These are phyloP conservation scores for Emiliania huxleyi DNA, from an alignment of 78 protist genomes.

Conservation along the genomic window DNA sequence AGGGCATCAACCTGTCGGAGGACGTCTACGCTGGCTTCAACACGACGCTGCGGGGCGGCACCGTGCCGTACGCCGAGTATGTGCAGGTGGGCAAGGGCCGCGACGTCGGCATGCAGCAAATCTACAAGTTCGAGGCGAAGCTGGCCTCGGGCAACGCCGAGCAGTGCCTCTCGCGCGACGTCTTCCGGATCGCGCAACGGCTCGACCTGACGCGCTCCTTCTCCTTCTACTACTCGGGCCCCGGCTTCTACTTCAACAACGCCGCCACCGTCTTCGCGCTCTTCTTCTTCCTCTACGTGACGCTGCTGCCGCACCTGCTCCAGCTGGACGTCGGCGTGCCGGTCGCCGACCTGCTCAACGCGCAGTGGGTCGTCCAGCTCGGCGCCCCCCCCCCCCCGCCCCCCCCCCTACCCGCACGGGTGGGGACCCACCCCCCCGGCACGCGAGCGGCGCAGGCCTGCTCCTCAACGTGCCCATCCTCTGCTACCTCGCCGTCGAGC, in stretches of 20 bases:
- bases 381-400: too few relatives aligned
- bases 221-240: constrained; percentile 14
- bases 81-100: constrained; percentile 42
- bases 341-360: neutral
- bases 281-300: neutral
- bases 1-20: constrained; percentile 46
- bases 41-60: constrained; percentile 30
- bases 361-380: constrained; percentile 2
- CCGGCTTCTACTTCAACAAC: constrained; percentile 5
- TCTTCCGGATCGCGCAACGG: neutral
- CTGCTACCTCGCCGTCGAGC: constrained; percentile 38
- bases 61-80: neutral
- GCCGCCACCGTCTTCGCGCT: neutral
- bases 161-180: constrained; percentile 40
- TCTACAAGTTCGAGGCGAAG: constrained; percentile 48
- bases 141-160: constrained; percentile 31
- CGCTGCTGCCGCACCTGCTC: neutral
- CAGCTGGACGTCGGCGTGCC: neutral
- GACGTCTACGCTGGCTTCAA: constrained; percentile 50
- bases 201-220: neutral
- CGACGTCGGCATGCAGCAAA: constrained; percentile 44
- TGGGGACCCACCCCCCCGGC: too few relatives aligned
- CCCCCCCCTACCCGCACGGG: too few relatives aligned
- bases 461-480: constrained; percentile 18
- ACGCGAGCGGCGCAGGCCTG: too few relatives aligned